Evolutionary conservation across 148 eudicot genomes (phyloP).

Genomic region (Fagopyrum homotropicum): DNA sequence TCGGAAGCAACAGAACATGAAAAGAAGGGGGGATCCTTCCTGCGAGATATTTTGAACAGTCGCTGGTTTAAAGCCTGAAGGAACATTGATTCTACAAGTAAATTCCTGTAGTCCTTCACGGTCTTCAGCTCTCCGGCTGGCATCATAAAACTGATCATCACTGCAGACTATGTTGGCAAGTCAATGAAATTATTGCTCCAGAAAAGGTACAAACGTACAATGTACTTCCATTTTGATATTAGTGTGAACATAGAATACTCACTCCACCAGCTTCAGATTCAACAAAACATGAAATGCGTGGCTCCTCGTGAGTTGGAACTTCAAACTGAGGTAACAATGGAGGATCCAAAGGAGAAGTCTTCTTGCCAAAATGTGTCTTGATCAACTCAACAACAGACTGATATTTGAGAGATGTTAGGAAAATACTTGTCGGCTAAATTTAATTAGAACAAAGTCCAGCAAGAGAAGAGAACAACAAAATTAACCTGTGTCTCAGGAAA

Average conservation of each 20-base stretch:
- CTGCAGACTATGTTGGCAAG: slow-evolving; percentile 54
- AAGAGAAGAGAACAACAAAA: slow-evolving; percentile 6
- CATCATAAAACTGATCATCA: slow-evolving; percentile 77
- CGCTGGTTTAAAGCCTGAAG: slow-evolving; percentile 74
- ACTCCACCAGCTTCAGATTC: slow-evolving; percentile 97
- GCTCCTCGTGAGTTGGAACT: slow-evolving; percentile 54
- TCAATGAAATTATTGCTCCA: background rate
- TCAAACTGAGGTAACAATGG: slow-evolving; percentile 31
- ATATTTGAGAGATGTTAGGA: slow-evolving; percentile 9
- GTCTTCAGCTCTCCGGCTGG: slow-evolving; percentile 58
- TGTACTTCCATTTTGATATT: background rate
- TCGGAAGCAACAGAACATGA: slow-evolving; percentile 60
- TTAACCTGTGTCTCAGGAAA: slow-evolving; percentile 72
- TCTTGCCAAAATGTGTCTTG: slow-evolving; percentile 53
- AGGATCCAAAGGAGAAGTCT: slow-evolving; percentile 38
- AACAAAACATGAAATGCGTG: slow-evolving; percentile 57
- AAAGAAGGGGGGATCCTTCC: slow-evolving; percentile 73
- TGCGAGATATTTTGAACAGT: slow-evolving; percentile 67
- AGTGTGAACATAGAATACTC: slow-evolving; percentile 18
- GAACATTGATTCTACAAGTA: slow-evolving; percentile 71
- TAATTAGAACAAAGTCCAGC: slow-evolving; percentile 1
- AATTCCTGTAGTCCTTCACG: slow-evolving; percentile 58
- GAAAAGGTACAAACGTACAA: background rate
- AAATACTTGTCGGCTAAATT: background rate
- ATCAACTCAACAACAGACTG: slow-evolving; percentile 76